Base-by-base conservation (phyloP, 805 yeast species). In the Candida ovalis region DNA sequence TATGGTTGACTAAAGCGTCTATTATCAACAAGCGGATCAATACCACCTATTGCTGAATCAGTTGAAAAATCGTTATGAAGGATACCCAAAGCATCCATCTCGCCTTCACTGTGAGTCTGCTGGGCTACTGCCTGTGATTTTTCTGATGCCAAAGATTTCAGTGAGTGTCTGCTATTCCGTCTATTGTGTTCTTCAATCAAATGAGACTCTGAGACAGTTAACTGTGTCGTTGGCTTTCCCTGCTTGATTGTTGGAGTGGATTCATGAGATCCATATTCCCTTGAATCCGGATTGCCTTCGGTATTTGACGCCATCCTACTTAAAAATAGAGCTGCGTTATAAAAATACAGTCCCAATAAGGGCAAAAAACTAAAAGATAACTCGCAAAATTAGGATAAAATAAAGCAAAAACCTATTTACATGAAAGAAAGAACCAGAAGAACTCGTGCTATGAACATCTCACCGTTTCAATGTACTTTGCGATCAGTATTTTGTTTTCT, bases 41-140 rank as follows among this genome's bases (percentile, higher is more conserved):
- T 44, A 17, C 44, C 44, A 3, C 54, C 57, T 27, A 35, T 40
- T 8, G 49, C 50, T 1, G 59, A 52, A 30, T 56, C 56, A 1
- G 57, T 54, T 1, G 59, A 54, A 4, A 53, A 42, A 37, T 62
- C 65, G 32, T 57, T 55, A 42, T 63, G 67, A 10, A 60, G 19
- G 24, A 62, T 25, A 3, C 67, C 67, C 15, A 63, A 27, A 8
- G 66, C 66, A 44, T 63, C 67, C 8, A 59, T 18, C 42, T 63
- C 67, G 8, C 51, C 57, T 13, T 59, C 58, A 15, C 28, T 39
- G 18, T n/a, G 6, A 15, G 22, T 23, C 22, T 39, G n/a, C 13
- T 22, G 41, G 19, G 18, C 13, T 15, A 18, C 9, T 10, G 10
- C 22, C 12, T 35, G 38, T 19, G 41, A 24, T n/a, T 18, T 24